Conservation (phyloP, 139 green algal genomes). For the Haematococcus lacustris region DNA sequence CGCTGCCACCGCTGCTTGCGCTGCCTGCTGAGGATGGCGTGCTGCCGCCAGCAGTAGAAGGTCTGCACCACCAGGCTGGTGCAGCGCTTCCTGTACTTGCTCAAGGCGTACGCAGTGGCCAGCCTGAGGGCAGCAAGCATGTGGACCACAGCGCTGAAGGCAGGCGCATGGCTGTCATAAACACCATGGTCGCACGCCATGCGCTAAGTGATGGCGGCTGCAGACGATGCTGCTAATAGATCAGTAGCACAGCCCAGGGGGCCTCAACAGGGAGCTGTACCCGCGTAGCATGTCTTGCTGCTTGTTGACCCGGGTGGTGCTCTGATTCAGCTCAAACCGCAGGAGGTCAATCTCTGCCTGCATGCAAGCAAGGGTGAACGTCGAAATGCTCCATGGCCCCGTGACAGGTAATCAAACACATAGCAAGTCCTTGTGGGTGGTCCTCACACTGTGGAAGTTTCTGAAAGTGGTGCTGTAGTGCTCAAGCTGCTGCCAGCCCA, state of each 20-base stretch:
- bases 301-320: neutral
- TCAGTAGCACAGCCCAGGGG: no score
- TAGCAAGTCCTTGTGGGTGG: no score
- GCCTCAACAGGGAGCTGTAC: no score
- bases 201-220: no score
- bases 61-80: constrained; percentile 14
- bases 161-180: no score
- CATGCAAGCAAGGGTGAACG: neutral
- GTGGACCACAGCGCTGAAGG: no score
- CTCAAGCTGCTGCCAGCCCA: no score
- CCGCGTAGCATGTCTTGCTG: constrained; percentile 6
- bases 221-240: no score
- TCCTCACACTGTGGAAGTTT: no score
- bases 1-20: constrained; percentile 5
- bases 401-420: no score
- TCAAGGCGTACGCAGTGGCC: constrained; percentile 3
- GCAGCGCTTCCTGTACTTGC: constrained; percentile 17
- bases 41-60: constrained; percentile 23
- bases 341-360: constrained; percentile 34
- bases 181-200: no score
- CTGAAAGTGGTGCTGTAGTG: no score
- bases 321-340: constrained; percentile 14
- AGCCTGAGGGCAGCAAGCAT: constrained; percentile 13
- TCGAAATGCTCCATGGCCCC: neutral
- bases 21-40: neutral